Evolutionary conservation across 2,329 filamentous ascomycete species (phyloP).

Genomic region (Alternaria angustiovoidea): DNA sequence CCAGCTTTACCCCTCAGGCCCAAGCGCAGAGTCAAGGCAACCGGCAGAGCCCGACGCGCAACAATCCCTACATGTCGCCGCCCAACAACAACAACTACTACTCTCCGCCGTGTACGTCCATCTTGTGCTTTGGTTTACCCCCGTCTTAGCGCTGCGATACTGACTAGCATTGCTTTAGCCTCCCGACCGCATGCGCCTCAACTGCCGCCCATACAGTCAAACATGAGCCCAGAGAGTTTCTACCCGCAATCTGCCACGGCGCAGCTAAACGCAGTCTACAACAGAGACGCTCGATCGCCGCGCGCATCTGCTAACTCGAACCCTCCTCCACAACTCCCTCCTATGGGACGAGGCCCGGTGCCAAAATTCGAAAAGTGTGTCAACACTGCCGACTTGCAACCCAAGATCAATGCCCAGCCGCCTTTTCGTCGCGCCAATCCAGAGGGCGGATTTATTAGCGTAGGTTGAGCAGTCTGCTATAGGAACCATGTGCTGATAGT

Average conservation of each 20-base stretch:
- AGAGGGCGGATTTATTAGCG: conserved; percentile 97
- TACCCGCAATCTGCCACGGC: conserved; percentile 76
- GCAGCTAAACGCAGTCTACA: conserved; percentile 73
- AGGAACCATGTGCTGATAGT: conserved; percentile 25
- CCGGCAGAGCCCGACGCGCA: conserved; percentile 82
- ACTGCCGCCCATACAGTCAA: conserved; percentile 77
- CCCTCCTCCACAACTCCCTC: conserved; percentile 57
- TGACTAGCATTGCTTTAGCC: conserved; percentile 42
- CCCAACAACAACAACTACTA: conserved; percentile 62
- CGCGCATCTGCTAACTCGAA: conserved; percentile 54
- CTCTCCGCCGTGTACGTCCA: conserved; percentile 63
- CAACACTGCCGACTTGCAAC: conserved; percentile 75
- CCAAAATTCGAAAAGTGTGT: conserved; percentile 87
- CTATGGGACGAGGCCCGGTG: conserved; percentile 69
- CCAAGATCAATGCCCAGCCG: conserved; percentile 85
- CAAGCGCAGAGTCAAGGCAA: conserved; percentile 53
- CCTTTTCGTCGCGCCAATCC: conserved; percentile 92
- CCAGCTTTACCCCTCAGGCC: conserved; percentile 54
- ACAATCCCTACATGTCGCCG: conserved; percentile 65
- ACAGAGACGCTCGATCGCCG: conserved; percentile 61
- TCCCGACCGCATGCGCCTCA: conserved; percentile 68
- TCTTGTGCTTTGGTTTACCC: conserved; percentile 9
- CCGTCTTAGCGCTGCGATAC: conserved; percentile 25
- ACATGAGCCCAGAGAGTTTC: conserved; percentile 71
- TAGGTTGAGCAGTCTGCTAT: conserved; percentile 59